These are phyloP conservation scores for Ophiostoma tasmaniense DNA, from an alignment of 2,329 filamentous ascomycete genomes.

Conservation along the genomic window DNA sequence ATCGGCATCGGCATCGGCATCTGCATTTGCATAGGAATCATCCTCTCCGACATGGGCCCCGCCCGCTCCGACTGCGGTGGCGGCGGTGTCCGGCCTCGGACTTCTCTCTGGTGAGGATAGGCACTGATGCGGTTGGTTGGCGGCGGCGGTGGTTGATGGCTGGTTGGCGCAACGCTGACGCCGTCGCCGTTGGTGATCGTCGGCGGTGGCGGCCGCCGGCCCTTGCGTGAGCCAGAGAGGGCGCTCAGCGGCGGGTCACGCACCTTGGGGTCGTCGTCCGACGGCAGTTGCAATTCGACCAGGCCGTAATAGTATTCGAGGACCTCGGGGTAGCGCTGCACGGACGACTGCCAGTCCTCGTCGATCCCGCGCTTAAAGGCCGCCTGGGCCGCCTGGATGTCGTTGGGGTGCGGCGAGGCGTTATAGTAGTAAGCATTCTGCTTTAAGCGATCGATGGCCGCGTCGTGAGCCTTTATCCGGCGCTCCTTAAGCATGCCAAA, in stretches of 20 bases:
- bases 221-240: constrained; percentile 41
- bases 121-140: constrained; percentile 4
- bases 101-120: constrained; percentile 15
- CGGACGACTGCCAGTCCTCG: constrained; percentile 67
- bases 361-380: constrained; percentile 66
- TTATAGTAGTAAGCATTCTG: constrained; percentile 51
- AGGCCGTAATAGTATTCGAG: constrained; percentile 71
- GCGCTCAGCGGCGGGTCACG: constrained; percentile 53
- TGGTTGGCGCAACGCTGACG: not conserved
- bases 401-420: constrained; percentile 48
- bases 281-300: constrained; percentile 57
- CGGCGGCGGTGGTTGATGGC: constrained; percentile 4
- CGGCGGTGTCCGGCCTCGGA: constrained; percentile 20
- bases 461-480: constrained; percentile 48
- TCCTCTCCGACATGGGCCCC: constrained; percentile 3
- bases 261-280: constrained; percentile 51
- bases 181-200: constrained; percentile 12
- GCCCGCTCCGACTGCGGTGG: constrained; percentile 14
- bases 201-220: constrained; percentile 31
- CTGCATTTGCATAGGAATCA: not conserved
- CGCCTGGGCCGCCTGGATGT: constrained; percentile 56
- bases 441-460: constrained; percentile 48
- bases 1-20: not conserved
- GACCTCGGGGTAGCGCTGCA: constrained; percentile 72
- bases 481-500: constrained; percentile 53